Percentiles rank a stretch among this genome's conserved stretches.
These are phyloP conservation scores for Globisporangium yorkense DNA, from an alignment of 352 stramenopile species.

Conservation along the genomic window DNA sequence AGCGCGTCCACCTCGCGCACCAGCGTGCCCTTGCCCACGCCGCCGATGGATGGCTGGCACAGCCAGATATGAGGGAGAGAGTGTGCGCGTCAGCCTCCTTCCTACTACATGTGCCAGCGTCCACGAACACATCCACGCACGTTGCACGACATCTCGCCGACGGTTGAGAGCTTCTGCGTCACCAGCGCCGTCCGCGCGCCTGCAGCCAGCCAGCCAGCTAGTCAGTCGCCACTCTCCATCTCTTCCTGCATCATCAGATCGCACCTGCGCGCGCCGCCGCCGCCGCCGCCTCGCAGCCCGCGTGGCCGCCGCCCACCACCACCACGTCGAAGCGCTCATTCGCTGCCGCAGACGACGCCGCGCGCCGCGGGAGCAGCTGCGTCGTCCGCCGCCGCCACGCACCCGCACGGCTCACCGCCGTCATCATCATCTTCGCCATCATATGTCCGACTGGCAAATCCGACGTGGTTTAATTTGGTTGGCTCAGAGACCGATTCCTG, in stretches of 20 bases:
- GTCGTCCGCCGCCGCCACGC: not conserved
- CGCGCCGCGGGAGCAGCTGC: not conserved
- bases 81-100: not conserved
- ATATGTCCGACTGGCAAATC: not conserved
- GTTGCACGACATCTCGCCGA: constrained; percentile 99
- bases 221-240: not conserved
- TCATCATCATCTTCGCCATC: not conserved
- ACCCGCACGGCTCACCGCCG: no score
- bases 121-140: constrained; percentile 25
- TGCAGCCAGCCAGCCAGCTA: constrained; percentile 10
- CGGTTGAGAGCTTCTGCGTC: constrained; percentile 92
- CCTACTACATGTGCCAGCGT: no score
- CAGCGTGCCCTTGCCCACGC: constrained; percentile 98
- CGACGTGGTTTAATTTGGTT: not conserved
- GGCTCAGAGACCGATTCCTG: not conserved
- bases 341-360: not conserved
- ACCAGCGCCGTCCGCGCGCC: constrained; percentile 94
- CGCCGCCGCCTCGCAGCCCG: constrained; percentile 51
- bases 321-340: constrained; percentile 35
- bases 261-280: constrained; percentile 77
- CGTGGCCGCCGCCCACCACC: constrained; percentile 55
- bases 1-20: constrained; percentile 98
- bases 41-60: constrained; percentile 92
- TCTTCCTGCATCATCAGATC: no score
- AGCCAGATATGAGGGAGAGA: constrained; percentile 3